Evolutionary conservation across 208 protist genomes (phyloP).

Genomic region (Porcisia deanei): DNA sequence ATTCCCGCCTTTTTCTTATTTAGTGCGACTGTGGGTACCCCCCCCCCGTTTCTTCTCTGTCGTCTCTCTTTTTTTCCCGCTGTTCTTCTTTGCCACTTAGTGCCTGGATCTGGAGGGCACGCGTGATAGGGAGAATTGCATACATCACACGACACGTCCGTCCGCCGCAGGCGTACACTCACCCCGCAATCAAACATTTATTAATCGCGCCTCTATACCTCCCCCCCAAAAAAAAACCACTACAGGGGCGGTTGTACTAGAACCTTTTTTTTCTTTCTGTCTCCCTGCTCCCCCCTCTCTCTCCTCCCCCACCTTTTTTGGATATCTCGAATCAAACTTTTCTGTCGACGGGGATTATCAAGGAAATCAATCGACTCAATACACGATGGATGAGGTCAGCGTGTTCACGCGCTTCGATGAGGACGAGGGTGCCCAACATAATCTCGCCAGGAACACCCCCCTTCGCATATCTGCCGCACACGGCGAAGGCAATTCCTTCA

Average conservation of each 20-base stretch:
- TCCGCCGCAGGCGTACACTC: background rate
- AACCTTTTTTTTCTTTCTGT: too few species aligned
- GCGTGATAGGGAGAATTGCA: background rate
- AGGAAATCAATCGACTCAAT: background rate
- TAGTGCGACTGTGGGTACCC: background rate
- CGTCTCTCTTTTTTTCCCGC: background rate
- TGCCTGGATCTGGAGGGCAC: background rate
- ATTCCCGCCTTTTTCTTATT: too few species aligned
- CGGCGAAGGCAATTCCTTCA: background rate
- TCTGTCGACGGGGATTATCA: background rate
- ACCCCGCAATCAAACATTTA: too few species aligned
- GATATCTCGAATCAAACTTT: background rate
- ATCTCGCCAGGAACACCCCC: slow-evolving; percentile 15
- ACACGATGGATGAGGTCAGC: slow-evolving; percentile 34
- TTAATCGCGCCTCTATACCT: too few species aligned
- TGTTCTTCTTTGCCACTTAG: background rate
- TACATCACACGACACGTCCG: background rate
- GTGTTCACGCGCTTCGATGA: slow-evolving; percentile 24
- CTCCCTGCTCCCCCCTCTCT: too few species aligned
- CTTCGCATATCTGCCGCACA: slow-evolving; percentile 14
- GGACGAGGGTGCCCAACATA: background rate
- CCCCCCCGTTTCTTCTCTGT: too few species aligned
- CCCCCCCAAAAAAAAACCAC: too few species aligned
- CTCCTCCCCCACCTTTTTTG: background rate
- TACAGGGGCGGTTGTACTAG: too few species aligned